Conservation (phyloP, 345 rosid species). For the Acer saccharum region DNA sequence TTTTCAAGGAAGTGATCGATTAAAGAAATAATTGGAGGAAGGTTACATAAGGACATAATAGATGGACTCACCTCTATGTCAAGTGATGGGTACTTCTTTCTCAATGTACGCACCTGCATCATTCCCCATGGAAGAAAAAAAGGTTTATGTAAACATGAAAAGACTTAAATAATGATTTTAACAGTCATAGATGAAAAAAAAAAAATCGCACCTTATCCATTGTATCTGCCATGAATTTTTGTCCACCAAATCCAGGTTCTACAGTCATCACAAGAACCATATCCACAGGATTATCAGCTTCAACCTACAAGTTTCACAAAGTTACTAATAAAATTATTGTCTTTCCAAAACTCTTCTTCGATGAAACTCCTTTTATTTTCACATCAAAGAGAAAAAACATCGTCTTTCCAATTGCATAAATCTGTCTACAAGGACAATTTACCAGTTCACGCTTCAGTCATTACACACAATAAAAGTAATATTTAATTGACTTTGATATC, state of each 20-base stretch:
- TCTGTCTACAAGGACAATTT: background rate
- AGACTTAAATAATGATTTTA: background rate
- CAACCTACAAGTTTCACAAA: conserved; percentile 46
- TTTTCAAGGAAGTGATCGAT: background rate
- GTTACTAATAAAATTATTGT: background rate
- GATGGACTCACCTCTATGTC: conserved; percentile 70
- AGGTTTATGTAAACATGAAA: background rate
- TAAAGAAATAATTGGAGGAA: background rate
- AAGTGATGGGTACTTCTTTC: conserved; percentile 70
- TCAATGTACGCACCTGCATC: conserved; percentile 59
- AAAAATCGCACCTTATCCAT: conserved; percentile 69
- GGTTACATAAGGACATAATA: background rate
- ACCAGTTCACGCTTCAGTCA: background rate
- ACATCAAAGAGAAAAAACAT: background rate
- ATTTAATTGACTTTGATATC: background rate
- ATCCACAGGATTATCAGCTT: conserved; percentile 72
- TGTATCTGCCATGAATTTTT: conserved; percentile 82
- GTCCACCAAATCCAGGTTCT: conserved; percentile 93
- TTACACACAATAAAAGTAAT: background rate
- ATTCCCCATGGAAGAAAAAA: conserved; percentile 1
- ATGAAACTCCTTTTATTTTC: background rate
- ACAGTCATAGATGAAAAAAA: background rate
- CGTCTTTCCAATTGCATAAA: background rate
- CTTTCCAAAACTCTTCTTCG: background rate
- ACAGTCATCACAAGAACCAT: conserved; percentile 98